phyloP scores from a whole-genome alignment of 2,329 filamentous ascomycete genomes.

The Trichoderma lentiforme region DNA sequence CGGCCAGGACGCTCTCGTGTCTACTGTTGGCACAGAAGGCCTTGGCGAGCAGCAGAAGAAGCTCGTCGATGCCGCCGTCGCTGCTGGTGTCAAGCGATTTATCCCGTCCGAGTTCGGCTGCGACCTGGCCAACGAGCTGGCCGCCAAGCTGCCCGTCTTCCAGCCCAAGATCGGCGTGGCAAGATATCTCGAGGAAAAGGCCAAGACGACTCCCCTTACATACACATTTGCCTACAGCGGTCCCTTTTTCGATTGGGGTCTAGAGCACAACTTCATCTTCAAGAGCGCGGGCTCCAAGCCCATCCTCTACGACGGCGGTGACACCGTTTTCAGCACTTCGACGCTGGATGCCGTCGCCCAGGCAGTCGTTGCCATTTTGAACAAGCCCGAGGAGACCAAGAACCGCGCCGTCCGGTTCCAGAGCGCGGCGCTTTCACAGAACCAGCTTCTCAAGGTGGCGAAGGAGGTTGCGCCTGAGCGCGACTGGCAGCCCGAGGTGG shows the following conservation, averaged over 20 bases:
- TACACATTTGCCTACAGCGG: constrained; percentile 56
- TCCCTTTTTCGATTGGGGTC: constrained; percentile 58
- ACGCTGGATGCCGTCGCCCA: constrained; percentile 45
- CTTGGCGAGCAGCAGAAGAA: constrained; percentile 35
- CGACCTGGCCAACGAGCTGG: constrained; percentile 33
- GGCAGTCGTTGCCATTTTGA: constrained; percentile 47
- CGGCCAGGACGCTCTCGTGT: constrained; percentile 56
- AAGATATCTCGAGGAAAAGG: constrained; percentile 40
- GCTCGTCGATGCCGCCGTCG: constrained; percentile 56
- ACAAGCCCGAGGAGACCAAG: constrained; percentile 49
- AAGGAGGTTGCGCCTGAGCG: constrained; percentile 48
- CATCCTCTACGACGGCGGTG: constrained; percentile 49
- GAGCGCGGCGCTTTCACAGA: constrained; percentile 44
- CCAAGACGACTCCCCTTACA: constrained; percentile 41
- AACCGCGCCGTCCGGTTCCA: constrained; percentile 49
- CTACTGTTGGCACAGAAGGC: constrained; percentile 33
- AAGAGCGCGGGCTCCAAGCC: constrained; percentile 39
- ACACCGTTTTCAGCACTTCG: constrained; percentile 46
- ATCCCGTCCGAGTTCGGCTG: constrained; percentile 57
- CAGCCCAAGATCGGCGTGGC: constrained; percentile 44
- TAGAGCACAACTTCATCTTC: constrained; percentile 42
- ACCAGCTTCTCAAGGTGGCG: constrained; percentile 41
- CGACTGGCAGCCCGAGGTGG: constrained; percentile 43
- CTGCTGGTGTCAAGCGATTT: constrained; percentile 59
- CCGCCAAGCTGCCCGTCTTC: constrained; percentile 48